Evolutionary conservation across 2,329 filamentous ascomycete genomes (phyloP).

Genomic region (Colletotrichum aenigma): DNA sequence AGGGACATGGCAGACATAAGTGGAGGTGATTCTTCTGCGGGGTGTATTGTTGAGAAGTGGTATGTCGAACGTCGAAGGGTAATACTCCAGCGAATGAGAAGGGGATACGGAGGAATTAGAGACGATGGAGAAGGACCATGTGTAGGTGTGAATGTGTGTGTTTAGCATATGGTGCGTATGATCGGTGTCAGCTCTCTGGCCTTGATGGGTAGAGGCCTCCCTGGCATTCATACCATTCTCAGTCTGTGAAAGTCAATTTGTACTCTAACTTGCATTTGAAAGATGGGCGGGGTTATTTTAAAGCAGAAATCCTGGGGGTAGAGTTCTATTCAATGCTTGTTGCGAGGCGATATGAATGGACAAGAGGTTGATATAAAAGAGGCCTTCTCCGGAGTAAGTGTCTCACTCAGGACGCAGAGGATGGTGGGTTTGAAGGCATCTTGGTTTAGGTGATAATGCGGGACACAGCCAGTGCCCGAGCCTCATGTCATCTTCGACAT

Average conservation of each 20-base stretch:
- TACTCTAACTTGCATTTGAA: neutral
- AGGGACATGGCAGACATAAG: neutral
- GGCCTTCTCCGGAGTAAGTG: neutral
- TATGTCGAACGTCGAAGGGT: rapidly evolving
- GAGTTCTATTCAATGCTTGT: neutral
- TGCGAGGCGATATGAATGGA: neutral
- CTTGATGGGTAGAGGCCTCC: neutral
- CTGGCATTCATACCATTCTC: neutral
- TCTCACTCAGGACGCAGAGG: neutral
- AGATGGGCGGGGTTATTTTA: rapidly evolving
- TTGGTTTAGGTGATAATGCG: neutral
- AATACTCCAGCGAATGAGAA: neutral
- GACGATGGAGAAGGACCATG: neutral
- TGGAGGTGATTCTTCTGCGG: neutral
- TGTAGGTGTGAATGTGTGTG: rapidly evolving
- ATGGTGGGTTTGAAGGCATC: neutral
- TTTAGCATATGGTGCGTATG: neutral
- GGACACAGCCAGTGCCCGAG: neutral
- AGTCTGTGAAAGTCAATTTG: neutral
- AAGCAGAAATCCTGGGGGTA: neutral
- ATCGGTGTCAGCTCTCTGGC: neutral
- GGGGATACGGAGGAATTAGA: neutral
- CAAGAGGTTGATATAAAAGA: neutral
- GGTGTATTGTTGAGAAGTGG: rapidly evolving
- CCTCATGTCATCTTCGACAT: neutral